Conservation (phyloP, 495 filamentous ascomycete genomes). For the Tuber magnatum region DNA sequence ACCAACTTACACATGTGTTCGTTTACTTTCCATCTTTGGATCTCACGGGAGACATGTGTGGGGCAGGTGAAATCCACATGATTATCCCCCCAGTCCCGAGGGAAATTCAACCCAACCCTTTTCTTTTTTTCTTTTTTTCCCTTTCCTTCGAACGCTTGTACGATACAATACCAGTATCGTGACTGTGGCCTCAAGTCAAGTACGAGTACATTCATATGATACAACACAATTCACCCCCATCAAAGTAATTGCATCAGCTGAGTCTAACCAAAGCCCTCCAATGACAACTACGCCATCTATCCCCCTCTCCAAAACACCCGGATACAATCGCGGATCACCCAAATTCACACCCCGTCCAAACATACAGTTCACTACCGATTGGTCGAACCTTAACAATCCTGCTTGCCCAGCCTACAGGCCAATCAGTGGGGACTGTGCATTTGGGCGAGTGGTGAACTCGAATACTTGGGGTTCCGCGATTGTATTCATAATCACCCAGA, state of each 20-base stretch:
- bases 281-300: neutral
- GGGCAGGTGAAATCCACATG: neutral
- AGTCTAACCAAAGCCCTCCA: neutral
- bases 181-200: neutral
- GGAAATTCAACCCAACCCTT: neutral
- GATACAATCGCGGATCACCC: neutral
- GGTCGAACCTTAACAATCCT: no score
- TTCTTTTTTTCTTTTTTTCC: neutral
- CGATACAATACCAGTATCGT: neutral
- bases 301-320: neutral
- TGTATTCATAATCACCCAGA: neutral
- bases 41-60: neutral
- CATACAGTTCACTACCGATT: no score
- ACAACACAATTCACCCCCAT: neutral
- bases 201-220: neutral
- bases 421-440: no score
- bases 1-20: neutral
- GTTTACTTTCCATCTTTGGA: neutral
- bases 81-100: neutral
- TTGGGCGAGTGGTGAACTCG: no score
- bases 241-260: neutral
- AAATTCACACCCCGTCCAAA: no score
- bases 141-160: neutral
- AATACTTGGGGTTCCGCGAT: no score
- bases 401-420: no score